Evolutionary conservation across 306 rosid species (phyloP), one percentile per base, ranked within the genome.

Genomic region (Pterocarpus santalinus): DNA sequence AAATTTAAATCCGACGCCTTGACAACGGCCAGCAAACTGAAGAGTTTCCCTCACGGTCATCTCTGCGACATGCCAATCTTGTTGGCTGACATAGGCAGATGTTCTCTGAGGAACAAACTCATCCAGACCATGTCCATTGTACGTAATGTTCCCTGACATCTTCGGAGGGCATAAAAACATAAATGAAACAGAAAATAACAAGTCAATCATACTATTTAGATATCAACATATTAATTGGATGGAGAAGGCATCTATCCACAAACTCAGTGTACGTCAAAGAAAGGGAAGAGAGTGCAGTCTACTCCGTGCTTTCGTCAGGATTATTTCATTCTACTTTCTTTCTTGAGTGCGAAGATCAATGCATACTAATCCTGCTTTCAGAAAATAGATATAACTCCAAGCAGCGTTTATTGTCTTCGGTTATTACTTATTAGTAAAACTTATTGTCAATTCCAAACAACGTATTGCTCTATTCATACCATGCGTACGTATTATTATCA

Each of bases 51-150:
- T 92, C 12, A 94, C 98, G 12, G 98, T 94, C 97, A 92, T 92
- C 86, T 94, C 98, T 28, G 98, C 89, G 47, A 84, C 90, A 79
- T 90, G 93, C 86, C 89, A 82, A 80, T 94, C 98, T 81, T 91
- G 97, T 88, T 92, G 97, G 62, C 97, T 92, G 76, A 94, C 94
- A 83, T 90, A 94, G 69, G 97, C 97, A 69, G 98, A 46, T 60
- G 98, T 94, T 84, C 97, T 88, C 90, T 94, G 98, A 61, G 98
- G 95, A 81, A 94, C 95, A 80, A 94, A 94, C 87, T 94, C 98
- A 4, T 86, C 87, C 74, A 94, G 82, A 12, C 84, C 78, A 81
- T 92, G 97, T 65, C 98, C 98, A 61, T 94, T 94, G 80, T 93
- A 96, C 47, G 94, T 94, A 73, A 91, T 82, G 75, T 73, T 85